Percentiles rank a stretch among this genome's conserved stretches.
These are phyloP conservation scores for Malus hybrid DNA, from an alignment of 331 rosid species.

Conservation along the genomic window DNA sequence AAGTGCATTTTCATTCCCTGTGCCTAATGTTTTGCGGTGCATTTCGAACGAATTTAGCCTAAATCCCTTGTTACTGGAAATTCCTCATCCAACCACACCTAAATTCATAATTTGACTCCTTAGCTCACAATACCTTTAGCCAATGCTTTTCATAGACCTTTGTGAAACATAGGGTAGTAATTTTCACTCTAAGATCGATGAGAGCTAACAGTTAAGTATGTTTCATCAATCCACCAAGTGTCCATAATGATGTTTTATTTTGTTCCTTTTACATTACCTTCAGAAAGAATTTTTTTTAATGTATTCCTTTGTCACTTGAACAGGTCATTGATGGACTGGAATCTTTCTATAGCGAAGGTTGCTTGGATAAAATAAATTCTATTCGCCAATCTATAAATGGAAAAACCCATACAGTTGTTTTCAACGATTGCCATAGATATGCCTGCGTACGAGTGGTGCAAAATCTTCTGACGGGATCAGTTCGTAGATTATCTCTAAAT, in stretches of 20 bases:
- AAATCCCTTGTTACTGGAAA: neutral
- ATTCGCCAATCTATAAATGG: constrained; percentile 40
- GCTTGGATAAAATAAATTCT: constrained; percentile 40
- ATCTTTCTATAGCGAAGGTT: constrained; percentile 35
- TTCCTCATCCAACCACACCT: neutral
- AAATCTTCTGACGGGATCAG: constrained; percentile 43
- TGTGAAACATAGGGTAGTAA: neutral
- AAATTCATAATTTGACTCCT: neutral
- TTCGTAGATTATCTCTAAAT: constrained; percentile 50
- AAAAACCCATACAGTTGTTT: constrained; percentile 54
- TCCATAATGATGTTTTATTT: neutral
- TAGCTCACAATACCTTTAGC: neutral
- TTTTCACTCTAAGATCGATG: neutral
- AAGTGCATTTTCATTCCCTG: neutral
- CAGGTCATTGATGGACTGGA: constrained; percentile 76
- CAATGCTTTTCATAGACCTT: neutral
- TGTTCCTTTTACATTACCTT: neutral
- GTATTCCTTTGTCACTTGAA: constrained; percentile 17
- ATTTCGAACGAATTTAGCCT: neutral
- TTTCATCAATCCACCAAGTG: neutral
- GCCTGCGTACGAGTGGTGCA: constrained; percentile 40
- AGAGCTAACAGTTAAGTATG: neutral
- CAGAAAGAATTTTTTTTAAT: neutral
- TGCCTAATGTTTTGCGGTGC: neutral
- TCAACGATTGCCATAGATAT: constrained; percentile 40